Evolutionary conservation across 176 grass and related monocot genomes (phyloP).

Genomic region (Areca catechu): DNA sequence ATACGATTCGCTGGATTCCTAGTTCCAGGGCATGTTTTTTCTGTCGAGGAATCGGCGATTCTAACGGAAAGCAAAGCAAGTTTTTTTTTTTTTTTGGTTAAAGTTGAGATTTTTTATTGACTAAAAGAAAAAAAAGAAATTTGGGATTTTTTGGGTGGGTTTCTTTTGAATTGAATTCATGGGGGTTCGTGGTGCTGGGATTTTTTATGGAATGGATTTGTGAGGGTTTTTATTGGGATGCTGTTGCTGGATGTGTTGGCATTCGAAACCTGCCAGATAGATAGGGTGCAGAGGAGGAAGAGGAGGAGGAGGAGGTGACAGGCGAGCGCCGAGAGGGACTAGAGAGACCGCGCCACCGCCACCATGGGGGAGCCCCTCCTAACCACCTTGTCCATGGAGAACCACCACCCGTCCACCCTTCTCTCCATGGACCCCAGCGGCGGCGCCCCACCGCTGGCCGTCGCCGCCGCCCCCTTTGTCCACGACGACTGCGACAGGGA

Average conservation of each 20-base stretch:
- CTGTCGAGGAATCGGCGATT: too few species aligned
- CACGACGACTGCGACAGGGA: conserved; percentile 19
- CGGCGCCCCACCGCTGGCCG: conserved; percentile 7
- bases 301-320: background rate
- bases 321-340: conserved; percentile 39
- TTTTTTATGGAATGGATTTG: conserved; percentile 1
- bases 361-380: conserved; percentile 59
- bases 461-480: background rate
- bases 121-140: background rate
- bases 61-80: too few species aligned
- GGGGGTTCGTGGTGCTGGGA: background rate
- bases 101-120: too few species aligned
- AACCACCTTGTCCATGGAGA: conserved; percentile 60
- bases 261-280: conserved; percentile 11
- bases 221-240: conserved; percentile 1
- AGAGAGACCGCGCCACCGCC: conserved; percentile 14
- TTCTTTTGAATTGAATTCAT: too few species aligned
- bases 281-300: background rate
- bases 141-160: background rate
- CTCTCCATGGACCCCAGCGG: conserved; percentile 62
- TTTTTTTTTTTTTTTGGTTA: too few species aligned
- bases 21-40: too few species aligned
- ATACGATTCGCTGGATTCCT: too few species aligned
- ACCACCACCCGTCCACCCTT: conserved; percentile 54
- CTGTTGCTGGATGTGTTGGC: background rate